Evolutionary conservation across 306 rosid species (phyloP), one percentile per base, ranked within the genome.

Genomic region (Sphenostylis stenocarpa): DNA sequence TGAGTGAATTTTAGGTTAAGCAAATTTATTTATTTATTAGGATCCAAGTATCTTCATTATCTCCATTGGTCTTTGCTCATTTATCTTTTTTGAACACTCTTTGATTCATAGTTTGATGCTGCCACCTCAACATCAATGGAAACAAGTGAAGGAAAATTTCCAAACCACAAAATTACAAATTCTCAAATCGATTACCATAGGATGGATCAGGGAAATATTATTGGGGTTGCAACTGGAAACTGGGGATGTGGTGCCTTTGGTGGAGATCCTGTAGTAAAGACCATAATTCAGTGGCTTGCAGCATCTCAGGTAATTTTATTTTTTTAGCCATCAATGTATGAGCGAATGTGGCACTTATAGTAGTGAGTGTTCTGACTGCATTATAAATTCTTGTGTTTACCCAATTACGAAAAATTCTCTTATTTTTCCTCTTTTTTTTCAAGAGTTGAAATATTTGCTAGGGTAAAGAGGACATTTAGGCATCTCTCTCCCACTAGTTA

Each of bases 201-300:
- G 79, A 77, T 48, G 79, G 84, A 61, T 31, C 38, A 38, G 24
- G 80, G 44, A 67, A 80, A 67, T 65, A 77, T 73, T 73, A 48
- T 90, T 77, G 98, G 97, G 80, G 39, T 94, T 85, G 97, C 85
- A 26, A 94, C 98, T 29, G 98, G 97, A 49, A 94, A 94, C 80
- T 94, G 96, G 98, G 98, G 98, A 68, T 94, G 98, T 43, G 96
- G 97, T 63, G 97, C 95, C 26, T 94, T 94, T 81, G 96, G 97
- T 62, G 98, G 98, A 71, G 98, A 94, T 84, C 98, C 96, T 57
- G 88, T 92, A 85, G 82, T 94, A 26, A 94, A 94, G 90, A 7
- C 93, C 78, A 82, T 92, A 53, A 82, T 94, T 70, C 98, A 94
- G 68, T 94, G 98, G 98, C 93, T 94, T 78, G 96, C 98, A 71